Evolutionary conservation across 192 early-diverging fungal genomes (phyloP).

Genomic region (Coemansia sp.): DNA sequence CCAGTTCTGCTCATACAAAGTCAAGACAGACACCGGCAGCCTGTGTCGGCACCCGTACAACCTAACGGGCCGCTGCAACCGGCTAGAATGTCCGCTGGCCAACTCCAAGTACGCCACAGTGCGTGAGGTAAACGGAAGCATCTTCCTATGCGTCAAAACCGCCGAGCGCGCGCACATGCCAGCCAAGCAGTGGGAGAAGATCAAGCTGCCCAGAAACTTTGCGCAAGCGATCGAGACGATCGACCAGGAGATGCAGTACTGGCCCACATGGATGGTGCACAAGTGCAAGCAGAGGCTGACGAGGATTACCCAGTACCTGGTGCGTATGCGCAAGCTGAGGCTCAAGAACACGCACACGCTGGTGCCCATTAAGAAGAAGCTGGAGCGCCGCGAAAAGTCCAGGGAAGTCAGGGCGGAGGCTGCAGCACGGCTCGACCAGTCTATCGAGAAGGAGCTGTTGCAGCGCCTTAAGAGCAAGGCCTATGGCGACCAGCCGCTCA

Average conservation of each 20-base stretch:
- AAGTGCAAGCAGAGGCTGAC: conserved; percentile 97
- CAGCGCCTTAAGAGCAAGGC: conserved; percentile 89
- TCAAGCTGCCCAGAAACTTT: conserved; percentile 89
- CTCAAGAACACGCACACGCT: conserved; percentile 76
- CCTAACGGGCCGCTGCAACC: conserved; percentile 93
- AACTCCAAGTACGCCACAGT: conserved; percentile 95
- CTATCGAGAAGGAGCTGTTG: conserved; percentile 95
- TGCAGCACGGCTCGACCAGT: conserved; percentile 85
- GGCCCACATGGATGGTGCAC: conserved; percentile 88
- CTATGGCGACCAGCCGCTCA: conserved; percentile 95
- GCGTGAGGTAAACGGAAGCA: conserved; percentile 75
- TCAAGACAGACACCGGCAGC: conserved; percentile 86
- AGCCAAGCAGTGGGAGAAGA: conserved; percentile 88
- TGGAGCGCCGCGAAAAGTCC: conserved; percentile 81
- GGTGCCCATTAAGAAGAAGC: conserved; percentile 90
- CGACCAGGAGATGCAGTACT: conserved; percentile 86
- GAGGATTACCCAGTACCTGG: conserved; percentile 94
- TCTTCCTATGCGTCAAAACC: conserved; percentile 94
- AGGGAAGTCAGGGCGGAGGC: conserved; percentile 88
- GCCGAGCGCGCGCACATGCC: conserved; percentile 94
- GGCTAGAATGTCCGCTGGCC: conserved; percentile 91
- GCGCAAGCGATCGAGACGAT: conserved; percentile 79
- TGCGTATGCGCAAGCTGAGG: conserved; percentile 87
- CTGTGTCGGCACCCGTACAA: conserved; percentile 98
- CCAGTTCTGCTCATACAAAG: conserved; percentile 98